Percentiles rank a stretch among this genome's conserved stretches.
phyloP scores from a whole-genome alignment of 1,139 yeast species.

The Suhomyces ambrosiae region DNA sequence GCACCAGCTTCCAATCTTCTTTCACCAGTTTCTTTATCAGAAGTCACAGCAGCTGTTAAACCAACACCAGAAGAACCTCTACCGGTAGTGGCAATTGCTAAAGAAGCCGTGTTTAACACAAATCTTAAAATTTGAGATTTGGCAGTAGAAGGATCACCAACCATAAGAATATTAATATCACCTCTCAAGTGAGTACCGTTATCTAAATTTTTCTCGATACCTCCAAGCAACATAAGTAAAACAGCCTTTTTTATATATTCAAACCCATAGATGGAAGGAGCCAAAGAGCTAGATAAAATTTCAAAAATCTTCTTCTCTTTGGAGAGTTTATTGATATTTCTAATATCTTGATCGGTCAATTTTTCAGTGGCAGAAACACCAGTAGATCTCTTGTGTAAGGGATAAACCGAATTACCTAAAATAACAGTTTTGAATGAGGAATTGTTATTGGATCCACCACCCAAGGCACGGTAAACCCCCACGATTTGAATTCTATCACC shows the following conservation, averaged over 20 bases:
- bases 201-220: slow-evolving; percentile 89
- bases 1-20: slow-evolving; percentile 98
- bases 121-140: slow-evolving; percentile 94
- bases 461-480: slow-evolving; percentile 91
- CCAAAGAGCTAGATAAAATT: slow-evolving; percentile 78
- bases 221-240: slow-evolving; percentile 86
- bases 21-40: slow-evolving; percentile 97
- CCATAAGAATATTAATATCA: slow-evolving; percentile 93
- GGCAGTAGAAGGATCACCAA: slow-evolving; percentile 99
- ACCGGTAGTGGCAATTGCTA: slow-evolving; percentile 98
- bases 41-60: slow-evolving; percentile 97
- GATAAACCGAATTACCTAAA: slow-evolving; percentile 85
- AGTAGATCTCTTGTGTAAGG: slow-evolving; percentile 83
- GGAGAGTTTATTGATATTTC: slow-evolving; percentile 81
- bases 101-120: slow-evolving; percentile 89
- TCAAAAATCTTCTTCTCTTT: slow-evolving; percentile 71
- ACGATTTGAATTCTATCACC: slow-evolving; percentile 96
- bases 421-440: slow-evolving; percentile 80
- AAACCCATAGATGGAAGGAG: slow-evolving; percentile 95
- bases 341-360: slow-evolving; percentile 79
- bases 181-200: slow-evolving; percentile 98
- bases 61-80: slow-evolving; percentile 99
- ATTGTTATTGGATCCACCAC: slow-evolving; percentile 68
- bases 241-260: slow-evolving; percentile 91
- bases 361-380: slow-evolving; percentile 79